phyloP scores from a whole-genome alignment of 176 grass and related monocot species.

The Echinochloa phyllopogon region DNA sequence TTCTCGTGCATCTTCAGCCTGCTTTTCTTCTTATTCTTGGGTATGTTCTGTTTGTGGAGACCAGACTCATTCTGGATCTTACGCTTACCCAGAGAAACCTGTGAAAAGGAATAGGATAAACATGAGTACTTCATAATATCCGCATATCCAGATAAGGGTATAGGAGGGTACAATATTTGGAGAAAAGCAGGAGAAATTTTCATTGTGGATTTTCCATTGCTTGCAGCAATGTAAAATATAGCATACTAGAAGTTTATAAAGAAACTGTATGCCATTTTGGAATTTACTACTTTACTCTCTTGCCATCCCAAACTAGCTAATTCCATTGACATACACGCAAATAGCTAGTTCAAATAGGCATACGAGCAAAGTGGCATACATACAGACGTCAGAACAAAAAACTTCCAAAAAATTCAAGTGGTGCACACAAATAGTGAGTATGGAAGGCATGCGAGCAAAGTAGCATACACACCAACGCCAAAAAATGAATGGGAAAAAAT shows the following conservation, averaged over 20 bases:
- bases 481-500: background rate
- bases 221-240: constrained; percentile 9
- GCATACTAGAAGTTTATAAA: background rate
- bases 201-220: background rate
- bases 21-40: constrained; percentile 49
- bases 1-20: constrained; percentile 40
- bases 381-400: background rate
- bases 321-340: background rate
- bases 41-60: constrained; percentile 28
- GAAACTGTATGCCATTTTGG: background rate
- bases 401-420: background rate
- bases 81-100: constrained; percentile 47
- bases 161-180: background rate
- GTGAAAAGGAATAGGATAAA: constrained; percentile 43
- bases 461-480: background rate
- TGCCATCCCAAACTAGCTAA: background rate
- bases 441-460: background rate
- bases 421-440: background rate
- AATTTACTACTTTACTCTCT: background rate
- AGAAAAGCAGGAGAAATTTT: constrained; percentile 17
- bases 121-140: constrained; percentile 25
- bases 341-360: background rate
- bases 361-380: background rate
- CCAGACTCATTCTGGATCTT: constrained; percentile 33
- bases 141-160: background rate